Base-by-base conservation (phyloP, 805 yeast species). In the Scheffersomyces amazonensis region DNA sequence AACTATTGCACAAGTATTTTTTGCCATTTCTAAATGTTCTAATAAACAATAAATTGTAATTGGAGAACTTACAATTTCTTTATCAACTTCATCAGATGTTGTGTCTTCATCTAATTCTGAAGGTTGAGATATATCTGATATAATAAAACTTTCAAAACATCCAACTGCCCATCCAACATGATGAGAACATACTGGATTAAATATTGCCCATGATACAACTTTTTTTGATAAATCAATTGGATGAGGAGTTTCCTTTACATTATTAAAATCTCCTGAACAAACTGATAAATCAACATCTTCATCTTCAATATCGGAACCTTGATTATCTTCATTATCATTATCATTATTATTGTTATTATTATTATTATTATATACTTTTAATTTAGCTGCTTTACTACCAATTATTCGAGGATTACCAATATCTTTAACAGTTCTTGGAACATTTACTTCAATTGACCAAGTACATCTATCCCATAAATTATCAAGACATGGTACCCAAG, bases 401-500 rank as follows among this genome's bases (percentile, higher is more conserved):
- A 71, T 62, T 2, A 70, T 53, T 31, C 70, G 58, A 2, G 73
- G 64, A 32, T 63, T 64, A 1, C 78, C 83, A 22, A 90, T 78
- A 54, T 87, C 90, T 27, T 78, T 78, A 1, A 90, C 71, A 0
- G 91, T 81, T 50, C 87, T 76, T 0, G 97, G 96, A 2, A 88
- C 80, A 43, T 82, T 78, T n/a, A 93, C 69, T 53, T 87, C 95
- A 8, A 93, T 56, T 45, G 89, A 89, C 98, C 98, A 93, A 1
- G 96, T 84, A 31, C 86, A 83, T 44, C 87, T 77, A 50, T 89
- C 96, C 76, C 90, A 83, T 22, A 89, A 59, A 32, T 83, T 86
- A 47, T 93, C 97, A 5, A 93, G 74, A 56, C 99, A 93, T 0
- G 99, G 99, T 34, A 93, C 85, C 99, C 99, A 93, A n/a, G 89